These are phyloP conservation scores for Ophidiomyces ophidiicola DNA, from an alignment of 2,329 filamentous ascomycete species.

Conservation along the genomic window DNA sequence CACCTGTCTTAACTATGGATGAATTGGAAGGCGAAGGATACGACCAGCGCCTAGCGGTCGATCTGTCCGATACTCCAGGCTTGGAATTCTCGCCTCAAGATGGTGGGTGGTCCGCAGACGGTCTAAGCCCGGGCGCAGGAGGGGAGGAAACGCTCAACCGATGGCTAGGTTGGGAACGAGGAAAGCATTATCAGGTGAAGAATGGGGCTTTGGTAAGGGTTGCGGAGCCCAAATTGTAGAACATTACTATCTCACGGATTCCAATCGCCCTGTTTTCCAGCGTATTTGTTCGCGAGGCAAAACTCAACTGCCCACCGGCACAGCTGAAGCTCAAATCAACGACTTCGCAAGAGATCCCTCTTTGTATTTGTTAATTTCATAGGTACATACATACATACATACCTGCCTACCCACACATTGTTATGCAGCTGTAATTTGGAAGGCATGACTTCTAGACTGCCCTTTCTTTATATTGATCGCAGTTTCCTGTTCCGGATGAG, in stretches of 20 bases:
- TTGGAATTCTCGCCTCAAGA: constrained; percentile 46
- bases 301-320: too few species aligned
- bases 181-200: constrained; percentile 55
- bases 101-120: constrained; percentile 54
- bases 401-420: too few species aligned
- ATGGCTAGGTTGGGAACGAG: constrained; percentile 70
- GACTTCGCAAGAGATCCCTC: too few species aligned
- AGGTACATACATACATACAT: too few species aligned
- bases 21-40: constrained; percentile 55
- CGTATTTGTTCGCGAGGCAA: too few species aligned
- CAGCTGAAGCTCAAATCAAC: too few species aligned
- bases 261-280: too few species aligned
- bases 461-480: too few species aligned
- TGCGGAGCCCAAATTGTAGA: constrained; percentile 19
- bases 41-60: constrained; percentile 36
- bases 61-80: constrained; percentile 55
- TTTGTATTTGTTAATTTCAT: too few species aligned
- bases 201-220: constrained; percentile 50
- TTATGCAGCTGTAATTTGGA: too few species aligned
- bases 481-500: too few species aligned
- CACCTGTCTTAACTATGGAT: constrained; percentile 65
- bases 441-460: too few species aligned
- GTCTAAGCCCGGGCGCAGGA: constrained; percentile 55
- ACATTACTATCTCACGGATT: neutral
- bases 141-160: constrained; percentile 55